Evolutionary conservation across 768 basidiomycete genomes (phyloP), one percentile per base, ranked within the genome.

Genomic region (Leucosporidium creatinivorum): DNA sequence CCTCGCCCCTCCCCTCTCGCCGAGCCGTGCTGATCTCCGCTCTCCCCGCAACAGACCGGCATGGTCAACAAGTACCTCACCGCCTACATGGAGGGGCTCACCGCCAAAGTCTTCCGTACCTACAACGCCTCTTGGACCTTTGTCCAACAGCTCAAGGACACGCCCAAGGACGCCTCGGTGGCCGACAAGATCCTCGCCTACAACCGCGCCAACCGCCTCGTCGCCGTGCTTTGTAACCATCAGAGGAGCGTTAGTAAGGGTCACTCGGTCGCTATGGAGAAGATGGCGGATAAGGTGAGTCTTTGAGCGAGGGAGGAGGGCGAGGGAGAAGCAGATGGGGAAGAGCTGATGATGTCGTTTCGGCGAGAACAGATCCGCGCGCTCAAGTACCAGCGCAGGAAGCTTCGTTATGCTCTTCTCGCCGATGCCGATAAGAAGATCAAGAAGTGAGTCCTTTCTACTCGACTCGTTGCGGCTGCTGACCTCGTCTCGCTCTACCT

Each of bases 81-180:
- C 55, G 85, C 84, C 33, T 92, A 94, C 78, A 99, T 98, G 96
- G 90, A 93, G 69, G 96, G 96, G 23, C 83, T 99, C 31, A 94
- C 96, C 0, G 96, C 96, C 66, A 99, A 99, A 78, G 96, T 99
- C 31, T 99, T 99, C 83, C 94, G 96, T 91, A 99, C 96, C 61
- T 99, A 89, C 81, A 99, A 99, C 76, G 96, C 96, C 28, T 98
- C 96, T 30, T 86, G 85, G 77, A 96, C 94, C 3, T 96, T 98
- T 82, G 92, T 98, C 77, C 82, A 89, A 55, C 86, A 94, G 69
- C 81, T 98, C 68, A 90, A 93, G 73, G 83, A 86, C 69, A 87
- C 84, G 12, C 86, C 85, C 4, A 81, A 82, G 72, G 81, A 85
- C 73, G 87, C 85, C 1, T 87, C 89, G 3, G 81, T 91, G n/a